Base-by-base conservation (phyloP, 2,329 filamentous ascomycete species). In the Clarireedia hainanense region DNA sequence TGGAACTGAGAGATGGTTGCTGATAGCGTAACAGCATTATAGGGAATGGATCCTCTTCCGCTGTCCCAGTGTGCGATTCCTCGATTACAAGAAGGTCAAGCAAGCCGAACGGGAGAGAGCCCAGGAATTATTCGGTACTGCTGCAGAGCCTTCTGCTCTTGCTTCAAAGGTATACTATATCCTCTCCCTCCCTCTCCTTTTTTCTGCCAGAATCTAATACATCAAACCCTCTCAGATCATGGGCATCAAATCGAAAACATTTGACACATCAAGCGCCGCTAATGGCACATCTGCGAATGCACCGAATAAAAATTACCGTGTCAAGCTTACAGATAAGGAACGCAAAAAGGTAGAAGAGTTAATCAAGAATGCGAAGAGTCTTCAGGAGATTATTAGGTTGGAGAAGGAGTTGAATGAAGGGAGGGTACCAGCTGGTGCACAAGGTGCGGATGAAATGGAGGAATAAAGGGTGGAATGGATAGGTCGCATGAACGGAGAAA, bases 331-430 rank as follows among this genome's bases (percentile, higher is more conserved):
- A 4, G 90, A 92, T 39, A 85, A 85, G 68, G 94, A 99, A 79
- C 88, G 86, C 76, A 87, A 86, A 77, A 81, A 83, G 61, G 81
- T 97, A 59, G 85, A 95, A 73, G 86, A 90, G 67, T 79, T 92
- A 74, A 95, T 99, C 71, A 84, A 84, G 72, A 89, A 89, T 67
- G 92, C 94, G 5, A 91, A 86, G 70, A 95, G 87, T 67, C 71
- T 99, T 67, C 86, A 91, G 64, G 94, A 97, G 74, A 95, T 99
- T 69, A 86, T 89, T 56, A 80, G 83, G 63, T 71, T 99, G 68
- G 94, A 99, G 76, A 95, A 92, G 76, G 89, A 94, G 72, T 74
- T 97, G 62, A 88, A 89, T 60, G 92, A 97, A 71, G 94, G 94
- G 1, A 79, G 88, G 67, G 79, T 97, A 71, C 92, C 92, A 2